Conservation (phyloP, 2,329 filamentous ascomycete species). For the Fusarium secorum region DNA sequence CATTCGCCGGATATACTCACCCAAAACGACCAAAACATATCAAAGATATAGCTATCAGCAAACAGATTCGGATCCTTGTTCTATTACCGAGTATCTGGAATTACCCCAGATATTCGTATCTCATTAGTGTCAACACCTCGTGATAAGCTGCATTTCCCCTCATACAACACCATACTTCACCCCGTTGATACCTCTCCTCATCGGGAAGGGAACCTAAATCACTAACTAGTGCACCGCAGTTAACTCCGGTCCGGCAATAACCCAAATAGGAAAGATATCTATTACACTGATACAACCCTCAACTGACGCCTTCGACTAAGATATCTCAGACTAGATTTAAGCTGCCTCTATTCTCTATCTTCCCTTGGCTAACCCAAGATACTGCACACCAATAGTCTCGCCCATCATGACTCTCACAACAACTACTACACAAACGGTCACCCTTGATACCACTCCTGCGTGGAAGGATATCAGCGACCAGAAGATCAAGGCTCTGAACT, state of each 20-base stretch:
- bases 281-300: neutral
- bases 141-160: conserved; percentile 6
- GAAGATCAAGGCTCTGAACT: conserved; percentile 27
- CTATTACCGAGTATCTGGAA: neutral
- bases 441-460: conserved; percentile 11
- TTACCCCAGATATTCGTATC: neutral
- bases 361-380: conserved; percentile 1
- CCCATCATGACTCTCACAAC: conserved; percentile 17
- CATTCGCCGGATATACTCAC: neutral
- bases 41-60: neutral
- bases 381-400: neutral
- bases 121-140: neutral
- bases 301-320: neutral
- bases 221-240: conserved; percentile 7
- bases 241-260: neutral
- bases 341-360: neutral
- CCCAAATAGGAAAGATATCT: conserved; percentile 20
- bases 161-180: neutral
- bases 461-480: conserved; percentile 28
- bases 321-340: conserved; percentile 11
- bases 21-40: neutral
- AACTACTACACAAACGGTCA: conserved; percentile 5
- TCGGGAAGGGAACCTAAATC: conserved; percentile 12
- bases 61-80: neutral
- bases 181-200: neutral